A percentile compares a stretch with the other conserved stretches of the same genome.
Evolutionary conservation across 371 early-diverging fungal genomes (phyloP).

Genomic region (Blastocladiella emersonii): DNA sequence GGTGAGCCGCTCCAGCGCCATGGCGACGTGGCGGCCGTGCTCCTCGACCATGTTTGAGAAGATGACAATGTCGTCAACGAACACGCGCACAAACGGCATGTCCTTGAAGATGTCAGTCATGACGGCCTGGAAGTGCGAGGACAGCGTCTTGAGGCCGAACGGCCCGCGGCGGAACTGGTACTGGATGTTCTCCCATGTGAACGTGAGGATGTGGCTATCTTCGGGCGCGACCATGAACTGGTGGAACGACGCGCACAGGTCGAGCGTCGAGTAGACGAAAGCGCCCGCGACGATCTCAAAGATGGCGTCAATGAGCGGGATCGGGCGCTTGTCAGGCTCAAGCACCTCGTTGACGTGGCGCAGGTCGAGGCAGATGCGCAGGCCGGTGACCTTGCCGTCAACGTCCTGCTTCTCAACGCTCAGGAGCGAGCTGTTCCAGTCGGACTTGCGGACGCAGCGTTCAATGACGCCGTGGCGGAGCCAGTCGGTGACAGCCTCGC

Average conservation of each 20-base stretch:
- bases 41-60: too few species aligned
- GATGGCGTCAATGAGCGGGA: neutral
- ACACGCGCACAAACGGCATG: neutral
- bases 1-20: neutral
- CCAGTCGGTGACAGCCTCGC: too few species aligned
- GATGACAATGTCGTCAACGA: too few species aligned
- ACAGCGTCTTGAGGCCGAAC: slow-evolving; percentile 5
- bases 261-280: too few species aligned
- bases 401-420: slow-evolving; percentile 3
- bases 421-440: neutral
- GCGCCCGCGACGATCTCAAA: too few species aligned
- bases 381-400: neutral
- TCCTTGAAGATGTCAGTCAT: neutral
- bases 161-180: neutral
- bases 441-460: too few species aligned
- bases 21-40: too few species aligned
- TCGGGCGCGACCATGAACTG: too few species aligned
- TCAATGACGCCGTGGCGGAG: too few species aligned
- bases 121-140: neutral
- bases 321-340: neutral
- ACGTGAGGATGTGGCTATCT: neutral
- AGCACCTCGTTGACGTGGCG: slow-evolving; percentile 2
- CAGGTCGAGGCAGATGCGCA: neutral
- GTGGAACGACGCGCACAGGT: too few species aligned
- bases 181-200: slow-evolving; percentile 2